Conservation (phyloP, 257 asterid genomes). For the Perilla frutescens region DNA sequence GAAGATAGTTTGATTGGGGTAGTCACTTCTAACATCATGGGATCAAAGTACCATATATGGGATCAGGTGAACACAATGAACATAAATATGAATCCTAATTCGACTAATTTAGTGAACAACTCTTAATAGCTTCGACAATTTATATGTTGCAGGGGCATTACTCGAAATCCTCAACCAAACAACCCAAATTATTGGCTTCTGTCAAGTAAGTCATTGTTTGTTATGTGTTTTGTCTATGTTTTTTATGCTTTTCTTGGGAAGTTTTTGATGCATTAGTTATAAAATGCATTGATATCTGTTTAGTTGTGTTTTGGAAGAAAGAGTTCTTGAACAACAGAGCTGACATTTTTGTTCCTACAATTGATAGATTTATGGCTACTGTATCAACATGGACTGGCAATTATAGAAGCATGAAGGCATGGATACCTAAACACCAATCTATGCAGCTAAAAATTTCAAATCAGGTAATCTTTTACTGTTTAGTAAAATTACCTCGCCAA, state of each 20-base stretch:
- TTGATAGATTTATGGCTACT: constrained; percentile 68
- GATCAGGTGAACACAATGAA: constrained; percentile 59
- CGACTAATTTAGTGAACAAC: neutral
- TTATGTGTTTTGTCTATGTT: neutral
- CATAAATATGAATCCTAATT: neutral
- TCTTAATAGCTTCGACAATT: neutral
- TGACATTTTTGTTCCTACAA: constrained; percentile 9
- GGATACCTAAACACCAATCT: constrained; percentile 89
- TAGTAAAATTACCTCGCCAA: neutral
- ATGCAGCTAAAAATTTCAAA: constrained; percentile 83
- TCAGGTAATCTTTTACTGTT: constrained; percentile 49
- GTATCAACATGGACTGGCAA: constrained; percentile 84
- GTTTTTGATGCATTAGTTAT: neutral
- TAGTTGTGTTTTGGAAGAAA: neutral
- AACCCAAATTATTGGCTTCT: constrained; percentile 67
- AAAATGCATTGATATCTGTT: no score
- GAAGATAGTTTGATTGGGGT: constrained; percentile 77
- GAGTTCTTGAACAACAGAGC: neutral
- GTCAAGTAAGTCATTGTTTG: constrained; percentile 57
- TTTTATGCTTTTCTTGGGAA: no score
- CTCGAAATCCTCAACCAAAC: constrained; percentile 49
- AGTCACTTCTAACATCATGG: constrained; percentile 72
- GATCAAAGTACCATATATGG: constrained; percentile 85
- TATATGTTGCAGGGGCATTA: constrained; percentile 57
- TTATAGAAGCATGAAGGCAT: constrained; percentile 84